A percentile compares a stretch with the other conserved stretches of the same genome.
phyloP scores from a whole-genome alignment of 257 asterid genomes.

The Ilex aquifolium region DNA sequence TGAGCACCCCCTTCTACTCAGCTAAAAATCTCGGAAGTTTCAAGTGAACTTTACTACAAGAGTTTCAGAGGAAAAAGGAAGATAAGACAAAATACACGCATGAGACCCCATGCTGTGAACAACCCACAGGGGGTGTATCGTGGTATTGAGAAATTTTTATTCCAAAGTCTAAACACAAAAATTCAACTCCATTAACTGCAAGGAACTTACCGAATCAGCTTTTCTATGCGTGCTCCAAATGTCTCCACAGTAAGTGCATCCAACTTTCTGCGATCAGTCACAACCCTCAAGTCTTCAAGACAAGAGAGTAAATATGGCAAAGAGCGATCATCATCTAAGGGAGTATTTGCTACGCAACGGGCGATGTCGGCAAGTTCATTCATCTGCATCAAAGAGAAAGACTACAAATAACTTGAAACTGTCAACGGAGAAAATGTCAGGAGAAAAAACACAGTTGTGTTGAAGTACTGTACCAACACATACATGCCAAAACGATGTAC shows the following conservation, averaged over 20 bases:
- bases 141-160: too few relatives aligned
- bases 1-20: too few relatives aligned
- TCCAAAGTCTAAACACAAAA: too few relatives aligned
- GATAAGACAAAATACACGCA: too few relatives aligned
- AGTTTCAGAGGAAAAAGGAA: too few relatives aligned
- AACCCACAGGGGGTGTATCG: too few relatives aligned
- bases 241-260: constrained; percentile 96
- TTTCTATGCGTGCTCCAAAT: constrained; percentile 98
- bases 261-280: constrained; percentile 74
- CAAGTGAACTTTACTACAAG: too few relatives aligned
- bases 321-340: constrained; percentile 82
- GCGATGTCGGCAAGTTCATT: constrained; percentile 97
- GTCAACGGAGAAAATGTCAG: background rate
- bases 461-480: too few relatives aligned
- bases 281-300: constrained; percentile 95
- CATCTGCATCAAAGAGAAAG: constrained; percentile 48
- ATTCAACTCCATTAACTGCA: background rate
- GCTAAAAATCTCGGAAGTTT: too few relatives aligned
- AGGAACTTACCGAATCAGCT: constrained; percentile 64
- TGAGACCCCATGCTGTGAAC: too few relatives aligned
- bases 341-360: constrained; percentile 88
- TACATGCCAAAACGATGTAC: too few relatives aligned
- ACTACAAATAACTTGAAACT: background rate
- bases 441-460: too few relatives aligned
- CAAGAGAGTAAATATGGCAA: constrained; percentile 76